Percentiles rank a stretch among this genome's conserved stretches.
phyloP scores from a whole-genome alignment of 129 eudicot genomes.

The Saposhnikovia divaricata region DNA sequence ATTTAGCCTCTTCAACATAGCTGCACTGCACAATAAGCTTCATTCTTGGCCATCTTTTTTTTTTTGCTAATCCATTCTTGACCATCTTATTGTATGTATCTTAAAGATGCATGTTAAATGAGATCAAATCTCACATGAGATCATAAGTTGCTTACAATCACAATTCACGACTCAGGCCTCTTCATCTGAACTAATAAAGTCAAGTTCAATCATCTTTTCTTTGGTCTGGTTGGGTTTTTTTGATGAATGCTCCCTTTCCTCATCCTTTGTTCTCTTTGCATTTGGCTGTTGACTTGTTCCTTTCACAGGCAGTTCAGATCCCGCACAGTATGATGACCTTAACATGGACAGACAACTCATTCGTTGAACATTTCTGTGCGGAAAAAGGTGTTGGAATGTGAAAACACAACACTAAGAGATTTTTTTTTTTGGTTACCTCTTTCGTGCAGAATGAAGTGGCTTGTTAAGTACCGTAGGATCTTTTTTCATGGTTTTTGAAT shows the following conservation, averaged over 20 bases:
- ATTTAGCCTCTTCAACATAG: not conserved
- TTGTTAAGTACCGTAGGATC: conserved; percentile 19
- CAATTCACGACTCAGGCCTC: conserved; percentile 36
- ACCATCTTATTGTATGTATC: not conserved
- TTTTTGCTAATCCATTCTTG: not conserved
- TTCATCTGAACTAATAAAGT: conserved; percentile 78
- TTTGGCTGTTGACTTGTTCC: conserved; percentile 40
- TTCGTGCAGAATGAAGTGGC: conserved; percentile 31
- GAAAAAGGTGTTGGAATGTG: not conserved
- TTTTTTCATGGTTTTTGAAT: conserved; percentile 17
- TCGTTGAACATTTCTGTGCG: not conserved
- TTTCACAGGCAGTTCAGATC: conserved; percentile 27
- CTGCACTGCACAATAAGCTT: not conserved
- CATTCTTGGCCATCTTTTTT: not conserved
- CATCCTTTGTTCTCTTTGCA: conserved; percentile 55
- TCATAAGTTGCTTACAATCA: not conserved
- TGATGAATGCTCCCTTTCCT: conserved; percentile 27
- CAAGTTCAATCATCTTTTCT: conserved; percentile 78
- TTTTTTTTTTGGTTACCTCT: conserved; percentile 32
- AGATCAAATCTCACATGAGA: not conserved
- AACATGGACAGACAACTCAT: conserved; percentile 6
- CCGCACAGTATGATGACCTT: conserved; percentile 25
- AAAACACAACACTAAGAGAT: not conserved
- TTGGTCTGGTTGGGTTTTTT: conserved; percentile 25
- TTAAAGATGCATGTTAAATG: not conserved